These are phyloP conservation scores for Stachybotrys chartarum DNA, from an alignment of 2,329 filamentous ascomycete genomes.

Conservation along the genomic window DNA sequence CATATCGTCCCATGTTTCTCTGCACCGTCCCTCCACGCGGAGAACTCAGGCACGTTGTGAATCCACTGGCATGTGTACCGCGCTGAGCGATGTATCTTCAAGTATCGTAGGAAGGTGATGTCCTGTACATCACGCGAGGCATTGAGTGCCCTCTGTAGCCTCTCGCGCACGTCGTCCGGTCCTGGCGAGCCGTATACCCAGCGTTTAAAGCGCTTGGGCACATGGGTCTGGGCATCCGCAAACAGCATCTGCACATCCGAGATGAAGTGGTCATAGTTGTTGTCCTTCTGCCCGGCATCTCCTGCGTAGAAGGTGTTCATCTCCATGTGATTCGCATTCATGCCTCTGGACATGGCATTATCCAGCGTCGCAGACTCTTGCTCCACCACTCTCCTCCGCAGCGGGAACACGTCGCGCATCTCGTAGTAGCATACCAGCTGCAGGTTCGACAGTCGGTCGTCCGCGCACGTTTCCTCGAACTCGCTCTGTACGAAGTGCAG, in stretches of 20 bases:
- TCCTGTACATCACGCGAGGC: background rate
- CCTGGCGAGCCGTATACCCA: background rate
- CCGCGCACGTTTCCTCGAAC: background rate
- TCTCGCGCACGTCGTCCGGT: background rate
- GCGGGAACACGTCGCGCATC: background rate
- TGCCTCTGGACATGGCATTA: background rate
- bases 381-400: background rate
- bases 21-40: background rate
- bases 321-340: slow-evolving; percentile 1
- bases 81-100: background rate
- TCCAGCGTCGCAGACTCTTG: background rate
- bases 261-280: slow-evolving; percentile 1
- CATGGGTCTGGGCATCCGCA: background rate
- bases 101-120: background rate
- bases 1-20: background rate
- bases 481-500: background rate
- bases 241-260: background rate
- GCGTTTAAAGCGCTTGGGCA: background rate
- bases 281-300: background rate
- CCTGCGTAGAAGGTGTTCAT: slow-evolving; percentile 1
- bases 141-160: background rate
- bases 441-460: background rate
- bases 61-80: slow-evolving; percentile 1
- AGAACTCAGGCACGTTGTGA: background rate
- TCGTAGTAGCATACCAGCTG: slow-evolving; percentile 1